A percentile compares a stretch with the other conserved stretches of the same genome.
phyloP scores from a whole-genome alignment of 2,329 filamentous ascomycete genomes.

The Fusarium redolens region DNA sequence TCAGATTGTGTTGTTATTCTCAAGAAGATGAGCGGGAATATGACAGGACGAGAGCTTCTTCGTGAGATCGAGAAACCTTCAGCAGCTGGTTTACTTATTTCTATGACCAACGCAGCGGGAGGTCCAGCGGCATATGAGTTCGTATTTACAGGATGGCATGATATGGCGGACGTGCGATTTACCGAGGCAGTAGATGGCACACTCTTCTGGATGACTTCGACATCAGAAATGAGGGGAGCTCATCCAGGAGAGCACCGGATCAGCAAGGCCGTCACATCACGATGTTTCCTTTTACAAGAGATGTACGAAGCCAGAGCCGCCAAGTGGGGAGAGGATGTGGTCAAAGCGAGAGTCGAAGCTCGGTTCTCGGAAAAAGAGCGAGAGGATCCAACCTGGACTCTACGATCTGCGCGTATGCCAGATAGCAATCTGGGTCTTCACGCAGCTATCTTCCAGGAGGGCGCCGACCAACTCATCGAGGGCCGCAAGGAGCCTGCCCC shows the following conservation, averaged over 20 bases:
- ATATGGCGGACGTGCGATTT: slow-evolving; percentile 76
- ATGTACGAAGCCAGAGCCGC: slow-evolving; percentile 81
- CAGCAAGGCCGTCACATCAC: slow-evolving; percentile 65
- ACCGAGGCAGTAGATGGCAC: slow-evolving; percentile 75
- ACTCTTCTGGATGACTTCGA: slow-evolving; percentile 75
- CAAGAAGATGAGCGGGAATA: slow-evolving; percentile 73
- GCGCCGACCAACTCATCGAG: slow-evolving; percentile 69
- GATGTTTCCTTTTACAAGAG: slow-evolving; percentile 79
- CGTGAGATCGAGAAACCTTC: slow-evolving; percentile 88
- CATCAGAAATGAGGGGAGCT: slow-evolving; percentile 68
- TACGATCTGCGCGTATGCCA: slow-evolving; percentile 74
- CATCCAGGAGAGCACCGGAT: slow-evolving; percentile 56
- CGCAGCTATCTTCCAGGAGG: slow-evolving; percentile 79
- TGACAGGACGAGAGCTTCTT: slow-evolving; percentile 80
- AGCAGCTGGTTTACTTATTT: slow-evolving; percentile 69
- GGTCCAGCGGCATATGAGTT: slow-evolving; percentile 76
- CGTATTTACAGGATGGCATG: slow-evolving; percentile 78
- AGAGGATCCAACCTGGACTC: slow-evolving; percentile 82
- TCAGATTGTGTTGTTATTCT: slow-evolving; percentile 83
- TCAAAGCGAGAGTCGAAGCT: slow-evolving; percentile 86
- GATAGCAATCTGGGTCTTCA: slow-evolving; percentile 70
- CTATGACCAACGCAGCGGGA: slow-evolving; percentile 71
- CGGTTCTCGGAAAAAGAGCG: slow-evolving; percentile 86
- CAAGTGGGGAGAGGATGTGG: slow-evolving; percentile 85
- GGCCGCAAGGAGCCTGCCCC: slow-evolving; percentile 75